A percentile compares a stretch with the other conserved stretches of the same genome.
These are phyloP conservation scores for Talaromyces sp. DNA, from an alignment of 2,329 filamentous ascomycete genomes.

Conservation along the genomic window DNA sequence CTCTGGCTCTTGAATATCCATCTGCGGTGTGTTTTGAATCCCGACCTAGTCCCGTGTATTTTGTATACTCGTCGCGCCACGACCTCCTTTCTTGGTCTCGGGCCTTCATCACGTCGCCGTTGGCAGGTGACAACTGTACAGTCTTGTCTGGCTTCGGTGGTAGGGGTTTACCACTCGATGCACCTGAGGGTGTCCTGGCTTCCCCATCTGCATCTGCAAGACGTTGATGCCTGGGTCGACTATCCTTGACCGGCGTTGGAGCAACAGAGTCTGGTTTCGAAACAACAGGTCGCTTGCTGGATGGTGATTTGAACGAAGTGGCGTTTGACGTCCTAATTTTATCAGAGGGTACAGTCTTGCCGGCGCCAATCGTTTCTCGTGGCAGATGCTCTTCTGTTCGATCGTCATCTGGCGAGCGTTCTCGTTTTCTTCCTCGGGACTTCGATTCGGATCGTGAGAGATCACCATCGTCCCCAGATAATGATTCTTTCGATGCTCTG, in stretches of 20 bases:
- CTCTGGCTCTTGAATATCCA: constrained; percentile 34
- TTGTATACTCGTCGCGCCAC: constrained; percentile 46
- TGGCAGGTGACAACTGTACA: constrained; percentile 32
- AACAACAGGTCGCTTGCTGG: constrained; percentile 25
- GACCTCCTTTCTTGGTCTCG: constrained; percentile 39
- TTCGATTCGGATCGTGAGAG: background rate
- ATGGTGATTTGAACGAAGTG: constrained; percentile 16
- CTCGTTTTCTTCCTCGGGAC: constrained; percentile 13
- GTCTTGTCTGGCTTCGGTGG: constrained; percentile 28
- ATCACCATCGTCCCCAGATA: constrained; percentile 16
- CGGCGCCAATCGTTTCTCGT: background rate
- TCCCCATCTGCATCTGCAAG: constrained; percentile 43
- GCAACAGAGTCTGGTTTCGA: constrained; percentile 29
- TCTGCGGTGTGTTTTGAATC: constrained; percentile 49
- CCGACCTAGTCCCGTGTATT: constrained; percentile 44
- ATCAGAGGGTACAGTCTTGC: constrained; percentile 16
- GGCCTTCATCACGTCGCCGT: constrained; percentile 25
- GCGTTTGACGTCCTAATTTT: background rate
- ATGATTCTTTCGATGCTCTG: constrained; percentile 3
- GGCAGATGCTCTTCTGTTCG: background rate
- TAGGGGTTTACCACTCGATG: constrained; percentile 30
- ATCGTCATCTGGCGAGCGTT: constrained; percentile 9
- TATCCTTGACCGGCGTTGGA: constrained; percentile 46
- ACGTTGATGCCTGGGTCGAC: constrained; percentile 39
- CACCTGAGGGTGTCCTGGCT: constrained; percentile 39